Evolutionary conservation across 1,284 basidiomycete genomes (phyloP).

Genomic region (Ganoderma lingzhi): DNA sequence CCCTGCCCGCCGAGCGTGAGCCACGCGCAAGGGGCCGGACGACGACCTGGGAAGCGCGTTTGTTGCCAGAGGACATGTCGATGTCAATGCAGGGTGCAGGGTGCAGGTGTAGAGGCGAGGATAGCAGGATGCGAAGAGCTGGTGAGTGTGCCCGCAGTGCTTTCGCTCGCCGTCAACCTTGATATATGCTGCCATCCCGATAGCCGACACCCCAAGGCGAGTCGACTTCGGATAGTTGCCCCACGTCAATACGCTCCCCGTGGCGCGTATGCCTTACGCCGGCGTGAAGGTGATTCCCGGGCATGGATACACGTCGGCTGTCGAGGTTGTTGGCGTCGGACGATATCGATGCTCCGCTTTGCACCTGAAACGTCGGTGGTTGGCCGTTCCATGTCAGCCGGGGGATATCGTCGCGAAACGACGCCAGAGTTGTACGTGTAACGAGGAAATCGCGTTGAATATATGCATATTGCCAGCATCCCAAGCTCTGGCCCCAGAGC

Average conservation of each 20-base stretch:
- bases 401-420: not conserved
- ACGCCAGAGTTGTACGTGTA: not conserved
- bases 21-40: constrained; percentile 22
- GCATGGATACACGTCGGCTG: not conserved
- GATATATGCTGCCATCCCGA: not conserved
- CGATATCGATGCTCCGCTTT: not conserved
- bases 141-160: not conserved
- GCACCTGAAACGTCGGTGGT: constrained; percentile 2
- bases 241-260: not conserved
- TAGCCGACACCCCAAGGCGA: not conserved
- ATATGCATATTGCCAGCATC: not conserved
- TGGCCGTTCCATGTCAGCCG: not conserved
- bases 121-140: not conserved
- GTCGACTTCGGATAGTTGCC: not conserved
- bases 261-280: not conserved
- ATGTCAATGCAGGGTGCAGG: not conserved
- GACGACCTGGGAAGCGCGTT: constrained; percentile 7
- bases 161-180: not conserved
- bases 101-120: not conserved
- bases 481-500: not conserved
- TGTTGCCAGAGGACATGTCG: constrained; percentile 22
- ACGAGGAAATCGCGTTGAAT: not conserved
- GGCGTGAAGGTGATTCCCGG: constrained; percentile 9
- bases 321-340: not conserved
- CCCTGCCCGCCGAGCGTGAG: constrained; percentile 11